These are phyloP conservation scores for Trichoderma sp. DNA, from an alignment of 2,329 filamentous ascomycete genomes.

Conservation along the genomic window DNA sequence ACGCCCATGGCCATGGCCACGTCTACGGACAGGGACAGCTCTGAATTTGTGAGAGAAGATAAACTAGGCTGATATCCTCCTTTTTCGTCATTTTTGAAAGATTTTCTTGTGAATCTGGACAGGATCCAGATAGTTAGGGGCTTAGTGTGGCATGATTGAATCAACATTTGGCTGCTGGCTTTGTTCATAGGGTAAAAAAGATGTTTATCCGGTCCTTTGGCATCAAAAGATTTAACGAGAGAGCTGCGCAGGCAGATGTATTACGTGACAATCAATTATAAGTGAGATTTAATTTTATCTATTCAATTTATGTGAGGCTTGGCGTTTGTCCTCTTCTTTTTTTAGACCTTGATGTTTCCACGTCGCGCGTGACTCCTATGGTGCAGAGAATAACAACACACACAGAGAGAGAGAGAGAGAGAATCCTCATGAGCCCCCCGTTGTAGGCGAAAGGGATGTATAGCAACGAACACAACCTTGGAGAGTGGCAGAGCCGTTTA, in stretches of 20 bases:
- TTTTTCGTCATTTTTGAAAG: constrained; percentile 18
- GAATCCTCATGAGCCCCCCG: background rate
- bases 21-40: constrained; percentile 37
- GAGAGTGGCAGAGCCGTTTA: background rate
- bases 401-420: too few species aligned
- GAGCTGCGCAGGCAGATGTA: constrained; percentile 30
- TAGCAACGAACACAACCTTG: background rate
- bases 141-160: constrained; percentile 33
- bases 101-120: constrained; percentile 33
- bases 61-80: constrained; percentile 1
- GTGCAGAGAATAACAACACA: background rate
- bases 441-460: background rate
- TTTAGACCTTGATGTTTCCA: background rate
- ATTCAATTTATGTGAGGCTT: background rate
- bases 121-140: constrained; percentile 33
- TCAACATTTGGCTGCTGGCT: constrained; percentile 35
- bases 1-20: constrained; percentile 36
- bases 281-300: constrained; percentile 14
- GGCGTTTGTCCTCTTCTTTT: background rate
- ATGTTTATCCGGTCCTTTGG: constrained; percentile 33
- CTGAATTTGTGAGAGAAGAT: constrained; percentile 22
- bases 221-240: constrained; percentile 33
- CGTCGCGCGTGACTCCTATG: background rate
- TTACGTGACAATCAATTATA: constrained; percentile 17
- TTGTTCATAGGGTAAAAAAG: constrained; percentile 33